Base-by-base conservation (phyloP, 2,329 filamentous ascomycete species). In the Orbilia javanica region DNA sequence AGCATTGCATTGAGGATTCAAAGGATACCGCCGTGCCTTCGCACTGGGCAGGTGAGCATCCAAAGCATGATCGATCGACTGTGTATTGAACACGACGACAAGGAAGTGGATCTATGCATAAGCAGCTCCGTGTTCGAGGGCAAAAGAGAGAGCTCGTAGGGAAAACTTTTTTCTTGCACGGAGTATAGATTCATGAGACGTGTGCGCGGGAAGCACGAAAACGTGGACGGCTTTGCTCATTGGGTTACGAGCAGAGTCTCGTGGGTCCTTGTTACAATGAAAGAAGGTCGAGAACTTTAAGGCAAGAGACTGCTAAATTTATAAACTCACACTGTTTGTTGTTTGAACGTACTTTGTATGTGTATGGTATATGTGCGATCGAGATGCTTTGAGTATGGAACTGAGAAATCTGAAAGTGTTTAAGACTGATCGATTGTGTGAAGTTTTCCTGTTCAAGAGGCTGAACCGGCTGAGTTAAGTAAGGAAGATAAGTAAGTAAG, bases 131-230 rank as follows among this genome's bases (percentile, higher is more conserved):
- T 39, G 31, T 70, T 36, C 34, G 68, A 70, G 44, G 20, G 42
- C 2, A 11, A n/a, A 3, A 42, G 36, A 42, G 42, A 46, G 42
- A 46, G 18, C 46, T 25, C 46, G 15, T 50, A 39, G 62, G 69
- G 25, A 73, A 53, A 55, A n/a, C 22, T 50, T 57, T 60, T 57
- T 53, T 44, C 11, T 13, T 44, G 18, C 15, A 5, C 10, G 31
- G 4, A 4, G 60, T 64, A 34, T 22, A 73, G 27, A 66, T 34
- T 60, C 57, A 39, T 39, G 36, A 48, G 29, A 44, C 36, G 57
- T 46, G 50, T 53, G 50, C 60, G 69, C 60, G 60, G 60, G 42
- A 72, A 57, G 68, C 46, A 72, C 60, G 57, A 46, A 73, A 66
- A 66, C 62, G 69, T 66, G 69, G 60, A 66, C 50, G 18, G 29